A percentile compares a stretch with the other conserved stretches of the same genome.
Conservation (phyloP, 2,329 filamentous ascomycete genomes). For the Pseudogymnoascus sp. region DNA sequence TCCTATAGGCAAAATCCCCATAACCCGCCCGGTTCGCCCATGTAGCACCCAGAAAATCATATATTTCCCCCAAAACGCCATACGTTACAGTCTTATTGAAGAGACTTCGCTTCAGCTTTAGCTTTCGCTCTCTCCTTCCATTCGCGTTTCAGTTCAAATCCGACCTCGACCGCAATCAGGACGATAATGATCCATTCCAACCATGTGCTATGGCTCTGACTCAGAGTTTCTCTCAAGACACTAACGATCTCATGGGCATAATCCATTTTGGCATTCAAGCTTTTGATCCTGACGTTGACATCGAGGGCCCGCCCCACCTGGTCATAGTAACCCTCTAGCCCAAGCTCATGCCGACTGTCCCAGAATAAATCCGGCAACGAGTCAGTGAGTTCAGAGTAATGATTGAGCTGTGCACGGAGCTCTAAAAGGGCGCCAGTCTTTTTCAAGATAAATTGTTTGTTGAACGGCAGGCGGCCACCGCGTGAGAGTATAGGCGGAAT, state of each 20-base stretch:
- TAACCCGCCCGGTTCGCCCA: background rate
- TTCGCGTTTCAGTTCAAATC: slow-evolving; percentile 66
- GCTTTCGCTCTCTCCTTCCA: slow-evolving; percentile 24
- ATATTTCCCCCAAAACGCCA: background rate
- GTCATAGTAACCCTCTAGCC: slow-evolving; percentile 90
- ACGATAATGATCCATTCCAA: slow-evolving; percentile 95
- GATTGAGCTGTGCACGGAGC: slow-evolving; percentile 85
- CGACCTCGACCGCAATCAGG: slow-evolving; percentile 85
- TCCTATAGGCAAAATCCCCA: background rate
- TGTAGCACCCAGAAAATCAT: background rate
- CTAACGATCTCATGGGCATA: slow-evolving; percentile 93
- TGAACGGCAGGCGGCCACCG: slow-evolving; percentile 54
- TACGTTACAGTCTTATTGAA: background rate
- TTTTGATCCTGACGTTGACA: slow-evolving; percentile 81
- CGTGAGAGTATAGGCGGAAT: slow-evolving; percentile 73
- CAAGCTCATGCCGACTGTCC: slow-evolving; percentile 82
- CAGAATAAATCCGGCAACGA: slow-evolving; percentile 93
- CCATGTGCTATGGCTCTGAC: slow-evolving; percentile 79
- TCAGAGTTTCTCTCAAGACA: slow-evolving; percentile 78
- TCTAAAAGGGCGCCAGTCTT: slow-evolving; percentile 90
- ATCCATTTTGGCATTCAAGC: slow-evolving; percentile 94
- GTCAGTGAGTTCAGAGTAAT: slow-evolving; percentile 95
- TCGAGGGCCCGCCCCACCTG: slow-evolving; percentile 85
- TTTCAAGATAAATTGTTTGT: slow-evolving; percentile 71
- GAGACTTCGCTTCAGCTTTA: background rate